These are phyloP conservation scores for Mycena alexandri DNA, from an alignment of 768 basidiomycete genomes.

Conservation along the genomic window DNA sequence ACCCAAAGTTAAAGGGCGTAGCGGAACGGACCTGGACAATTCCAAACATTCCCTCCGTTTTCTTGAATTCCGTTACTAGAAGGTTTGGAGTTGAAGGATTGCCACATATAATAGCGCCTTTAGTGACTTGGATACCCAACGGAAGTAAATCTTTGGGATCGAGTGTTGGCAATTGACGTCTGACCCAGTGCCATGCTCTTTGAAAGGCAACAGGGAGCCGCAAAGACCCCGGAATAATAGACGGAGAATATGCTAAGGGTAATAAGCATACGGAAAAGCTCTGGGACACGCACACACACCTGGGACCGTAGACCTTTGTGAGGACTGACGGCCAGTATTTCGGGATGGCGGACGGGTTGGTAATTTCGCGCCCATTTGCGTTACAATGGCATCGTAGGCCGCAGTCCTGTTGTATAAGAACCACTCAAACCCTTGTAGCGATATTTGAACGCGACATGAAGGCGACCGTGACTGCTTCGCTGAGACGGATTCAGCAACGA, in stretches of 20 bases:
- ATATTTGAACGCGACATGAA: slow-evolving; percentile 86
- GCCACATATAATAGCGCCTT: slow-evolving; percentile 86
- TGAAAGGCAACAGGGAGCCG: slow-evolving; percentile 54
- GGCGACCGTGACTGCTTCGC: slow-evolving; percentile 55
- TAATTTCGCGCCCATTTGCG: slow-evolving; percentile 71
- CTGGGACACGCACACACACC: slow-evolving; percentile 44
- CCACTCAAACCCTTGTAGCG: slow-evolving; percentile 91
- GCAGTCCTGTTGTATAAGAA: slow-evolving; percentile 92
- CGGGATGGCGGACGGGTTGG: slow-evolving; percentile 51
- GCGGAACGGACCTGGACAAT: slow-evolving; percentile 73
- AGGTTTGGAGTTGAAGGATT: slow-evolving; percentile 88
- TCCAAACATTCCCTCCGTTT: slow-evolving; percentile 84
- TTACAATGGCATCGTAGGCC: slow-evolving; percentile 88
- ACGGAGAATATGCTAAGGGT: slow-evolving; percentile 47
- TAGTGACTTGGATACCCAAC: slow-evolving; percentile 80
- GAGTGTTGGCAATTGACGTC: slow-evolving; percentile 73
- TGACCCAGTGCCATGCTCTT: slow-evolving; percentile 63
- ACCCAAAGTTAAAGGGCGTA: neutral
- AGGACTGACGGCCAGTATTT: slow-evolving; percentile 54
- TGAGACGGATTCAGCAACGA: slow-evolving; percentile 37
- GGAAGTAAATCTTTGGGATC: slow-evolving; percentile 91
- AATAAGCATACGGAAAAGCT: slow-evolving; percentile 3
- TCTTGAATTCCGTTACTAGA: slow-evolving; percentile 84
- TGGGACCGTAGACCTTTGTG: slow-evolving; percentile 55
- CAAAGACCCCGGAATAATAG: slow-evolving; percentile 45